These are phyloP conservation scores for Phytopythium helicoides DNA, from an alignment of 352 stramenopile genomes.

Conservation along the genomic window DNA sequence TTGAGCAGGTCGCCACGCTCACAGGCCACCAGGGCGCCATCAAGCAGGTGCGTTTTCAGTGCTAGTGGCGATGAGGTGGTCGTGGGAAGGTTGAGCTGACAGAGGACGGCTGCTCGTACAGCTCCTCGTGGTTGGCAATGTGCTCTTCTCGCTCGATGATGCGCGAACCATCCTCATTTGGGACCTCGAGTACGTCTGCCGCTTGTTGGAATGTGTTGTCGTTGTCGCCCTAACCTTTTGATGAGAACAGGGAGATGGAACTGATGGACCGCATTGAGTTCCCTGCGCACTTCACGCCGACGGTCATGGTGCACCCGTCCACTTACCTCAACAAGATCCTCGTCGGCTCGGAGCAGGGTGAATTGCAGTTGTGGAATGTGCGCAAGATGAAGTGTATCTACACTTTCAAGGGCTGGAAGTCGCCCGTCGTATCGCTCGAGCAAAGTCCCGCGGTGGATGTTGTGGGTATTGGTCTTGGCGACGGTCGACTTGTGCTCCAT, in stretches of 20 bases:
- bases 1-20: conserved; percentile 52
- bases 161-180: conserved; percentile 49
- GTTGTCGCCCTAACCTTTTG: no score
- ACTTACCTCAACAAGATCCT: conserved; percentile 96
- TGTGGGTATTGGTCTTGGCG: conserved; percentile 78
- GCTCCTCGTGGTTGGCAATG: conserved; percentile 53
- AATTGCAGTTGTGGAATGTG: conserved; percentile 91
- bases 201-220: conserved; percentile 3
- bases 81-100: no score
- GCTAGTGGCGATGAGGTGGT: no score
- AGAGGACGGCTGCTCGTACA: conserved; percentile 7
- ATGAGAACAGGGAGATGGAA: conserved; percentile 60
- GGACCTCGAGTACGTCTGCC: conserved; percentile 50
- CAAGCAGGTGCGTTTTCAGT: conserved; percentile 28
- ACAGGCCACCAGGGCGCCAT: conserved; percentile 54
- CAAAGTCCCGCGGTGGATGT: conserved; percentile 90
- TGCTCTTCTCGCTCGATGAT: conserved; percentile 76
- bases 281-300: conserved; percentile 53
- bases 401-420: conserved; percentile 73
- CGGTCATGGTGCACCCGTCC: conserved; percentile 84
- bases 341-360: conserved; percentile 79
- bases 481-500: conserved; percentile 82
- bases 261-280: conserved; percentile 59
- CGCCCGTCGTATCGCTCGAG: conserved; percentile 69
- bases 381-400: conserved; percentile 89